Evolutionary conservation across 305 asterid genomes (phyloP).

Genomic region (Solanum hybrid): DNA sequence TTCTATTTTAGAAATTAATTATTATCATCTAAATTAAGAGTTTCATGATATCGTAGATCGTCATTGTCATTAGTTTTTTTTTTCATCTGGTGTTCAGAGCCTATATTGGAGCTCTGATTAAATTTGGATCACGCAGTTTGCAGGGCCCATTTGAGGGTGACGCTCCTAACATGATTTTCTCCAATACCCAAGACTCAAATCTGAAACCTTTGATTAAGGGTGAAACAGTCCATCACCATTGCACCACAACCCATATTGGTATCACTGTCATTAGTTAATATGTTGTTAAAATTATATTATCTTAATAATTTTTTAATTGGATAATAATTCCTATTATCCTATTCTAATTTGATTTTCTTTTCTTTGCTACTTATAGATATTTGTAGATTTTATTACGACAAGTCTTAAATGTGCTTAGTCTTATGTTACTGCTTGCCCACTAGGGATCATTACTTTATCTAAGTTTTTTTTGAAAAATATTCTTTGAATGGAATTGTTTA

Average conservation of each 20-base stretch:
- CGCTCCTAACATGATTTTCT: too few species aligned
- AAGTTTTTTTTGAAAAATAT: too few species aligned
- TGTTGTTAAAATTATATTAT: background rate
- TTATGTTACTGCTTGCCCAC: background rate
- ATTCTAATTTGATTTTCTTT: background rate
- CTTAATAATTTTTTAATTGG: background rate
- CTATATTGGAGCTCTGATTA: too few species aligned
- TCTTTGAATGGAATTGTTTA: background rate
- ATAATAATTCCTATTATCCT: background rate
- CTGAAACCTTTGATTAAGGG: background rate
- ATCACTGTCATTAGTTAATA: background rate
- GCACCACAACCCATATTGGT: fast-evolving
- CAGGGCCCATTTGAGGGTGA: background rate
- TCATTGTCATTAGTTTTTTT: background rate
- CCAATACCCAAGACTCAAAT: background rate
- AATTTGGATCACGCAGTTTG: background rate
- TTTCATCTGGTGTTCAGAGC: fast-evolving
- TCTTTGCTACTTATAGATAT: background rate
- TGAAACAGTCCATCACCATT: background rate
- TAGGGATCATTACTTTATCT: background rate
- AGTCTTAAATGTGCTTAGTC: background rate
- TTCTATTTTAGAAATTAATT: background rate
- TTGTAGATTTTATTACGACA: background rate
- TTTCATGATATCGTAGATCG: background rate
- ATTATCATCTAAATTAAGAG: background rate